phyloP scores from a whole-genome alignment of 352 stramenopile genomes.

The Phytophthora pseudosyringae region DNA sequence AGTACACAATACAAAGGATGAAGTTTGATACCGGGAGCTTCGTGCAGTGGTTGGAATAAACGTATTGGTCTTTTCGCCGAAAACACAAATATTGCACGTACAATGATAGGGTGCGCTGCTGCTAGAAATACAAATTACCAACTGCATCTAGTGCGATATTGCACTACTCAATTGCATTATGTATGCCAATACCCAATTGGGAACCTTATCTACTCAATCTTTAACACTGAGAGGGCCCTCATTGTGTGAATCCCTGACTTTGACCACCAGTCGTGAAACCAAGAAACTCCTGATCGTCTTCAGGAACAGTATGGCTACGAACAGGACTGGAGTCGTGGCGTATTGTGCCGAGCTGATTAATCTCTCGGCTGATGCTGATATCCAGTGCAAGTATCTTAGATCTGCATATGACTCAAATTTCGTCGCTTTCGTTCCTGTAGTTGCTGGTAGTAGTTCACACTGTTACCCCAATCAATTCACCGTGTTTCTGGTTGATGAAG shows the following conservation, averaged over 20 bases:
- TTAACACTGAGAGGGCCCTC: too few relatives aligned
- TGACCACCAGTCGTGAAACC: background rate
- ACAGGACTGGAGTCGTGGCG: background rate
- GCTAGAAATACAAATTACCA: background rate
- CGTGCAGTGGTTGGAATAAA: background rate
- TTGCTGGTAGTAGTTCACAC: background rate
- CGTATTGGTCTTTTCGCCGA: background rate
- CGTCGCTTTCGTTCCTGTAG: background rate
- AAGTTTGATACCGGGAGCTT: too few relatives aligned
- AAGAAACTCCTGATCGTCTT: background rate
- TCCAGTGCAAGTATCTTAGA: background rate
- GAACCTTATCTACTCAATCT: background rate
- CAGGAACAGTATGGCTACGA: background rate
- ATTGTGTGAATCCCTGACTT: background rate
- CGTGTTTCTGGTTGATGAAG: background rate
- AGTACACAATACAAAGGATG: background rate
- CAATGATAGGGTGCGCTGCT: background rate
- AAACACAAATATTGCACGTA: conserved; percentile 1
- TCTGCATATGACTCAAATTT: background rate
- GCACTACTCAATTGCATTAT: background rate
- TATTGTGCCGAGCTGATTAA: background rate
- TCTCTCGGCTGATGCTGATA: background rate
- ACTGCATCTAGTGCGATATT: background rate
- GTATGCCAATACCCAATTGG: background rate
- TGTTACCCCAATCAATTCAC: background rate